phyloP scores from a whole-genome alignment of 495 filamentous ascomycete species.

The Penicillium maclennaniae region DNA sequence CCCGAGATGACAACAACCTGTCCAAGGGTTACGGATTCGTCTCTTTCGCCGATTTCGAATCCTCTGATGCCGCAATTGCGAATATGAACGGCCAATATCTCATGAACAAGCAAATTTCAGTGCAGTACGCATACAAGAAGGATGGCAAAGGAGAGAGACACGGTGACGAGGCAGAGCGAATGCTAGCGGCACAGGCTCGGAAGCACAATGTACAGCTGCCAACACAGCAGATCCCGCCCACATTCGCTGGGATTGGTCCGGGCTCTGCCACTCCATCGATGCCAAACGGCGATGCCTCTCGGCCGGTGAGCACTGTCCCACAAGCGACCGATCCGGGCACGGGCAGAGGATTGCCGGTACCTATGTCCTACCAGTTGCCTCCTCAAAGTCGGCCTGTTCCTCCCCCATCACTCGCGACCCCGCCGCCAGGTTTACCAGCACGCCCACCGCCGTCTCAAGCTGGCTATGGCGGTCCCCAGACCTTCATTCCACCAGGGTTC shows the following conservation, averaged over 20 bases:
- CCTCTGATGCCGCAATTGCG: conserved; percentile 82
- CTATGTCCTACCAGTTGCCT: conserved; percentile 38
- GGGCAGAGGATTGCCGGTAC: conserved; percentile 31
- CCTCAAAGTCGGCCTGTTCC: conserved; percentile 39
- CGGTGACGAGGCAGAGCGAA: conserved; percentile 90
- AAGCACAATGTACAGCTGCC: conserved; percentile 86
- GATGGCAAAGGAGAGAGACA: conserved; percentile 97
- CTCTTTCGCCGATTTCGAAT: conserved; percentile 90
- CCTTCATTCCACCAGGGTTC: conserved; percentile 58
- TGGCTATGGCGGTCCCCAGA: conserved; percentile 72
- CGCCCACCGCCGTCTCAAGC: conserved; percentile 74
- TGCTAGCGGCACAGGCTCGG: conserved; percentile 86
- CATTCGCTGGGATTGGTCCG: conserved; percentile 33
- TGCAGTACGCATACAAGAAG: conserved; percentile 99
- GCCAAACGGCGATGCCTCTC: conserved; percentile 48
- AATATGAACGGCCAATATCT: conserved; percentile 97
- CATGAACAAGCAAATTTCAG: conserved; percentile 91
- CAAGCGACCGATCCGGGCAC: conserved; percentile 29
- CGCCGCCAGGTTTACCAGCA: conserved; percentile 74
- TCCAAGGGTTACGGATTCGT: conserved; percentile 98
- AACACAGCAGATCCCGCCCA: conserved; percentile 51
- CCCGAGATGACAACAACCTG: conserved; percentile 84
- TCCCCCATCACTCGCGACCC: conserved; percentile 52
- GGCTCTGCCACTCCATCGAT: conserved; percentile 48
- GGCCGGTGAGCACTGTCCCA: conserved; percentile 36